phyloP scores from a whole-genome alignment of 129 eudicot species.

The Flaveria brownii region DNA sequence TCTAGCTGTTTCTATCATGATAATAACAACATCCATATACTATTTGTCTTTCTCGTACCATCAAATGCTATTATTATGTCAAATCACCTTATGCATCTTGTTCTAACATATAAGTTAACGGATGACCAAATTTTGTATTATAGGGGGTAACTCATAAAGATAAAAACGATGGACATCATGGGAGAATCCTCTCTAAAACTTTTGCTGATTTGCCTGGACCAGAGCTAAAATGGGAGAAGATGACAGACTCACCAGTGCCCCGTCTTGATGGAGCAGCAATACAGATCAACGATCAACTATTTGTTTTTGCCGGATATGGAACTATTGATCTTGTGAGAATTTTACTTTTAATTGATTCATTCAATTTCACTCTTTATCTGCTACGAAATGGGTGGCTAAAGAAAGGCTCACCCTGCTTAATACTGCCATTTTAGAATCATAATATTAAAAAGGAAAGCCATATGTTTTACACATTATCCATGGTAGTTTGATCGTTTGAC shows the following conservation, averaged over 20 bases:
- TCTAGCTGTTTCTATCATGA: too few relatives aligned
- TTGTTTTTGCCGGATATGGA: slow-evolving; percentile 96
- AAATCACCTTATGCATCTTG: background rate
- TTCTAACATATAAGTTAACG: background rate
- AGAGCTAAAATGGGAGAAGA: slow-evolving; percentile 78
- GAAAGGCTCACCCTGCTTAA: background rate
- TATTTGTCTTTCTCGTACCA: background rate
- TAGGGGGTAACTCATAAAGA: slow-evolving; percentile 34
- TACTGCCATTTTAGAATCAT: background rate
- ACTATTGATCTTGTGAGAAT: slow-evolving; percentile 73
- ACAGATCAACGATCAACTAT: slow-evolving; percentile 77
- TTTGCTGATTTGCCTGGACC: slow-evolving; percentile 95
- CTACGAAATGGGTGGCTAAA: background rate
- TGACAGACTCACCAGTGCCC: slow-evolving; percentile 80
- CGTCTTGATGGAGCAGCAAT: slow-evolving; percentile 97
- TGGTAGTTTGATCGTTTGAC: background rate
- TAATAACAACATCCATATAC: slow-evolving; percentile 10
- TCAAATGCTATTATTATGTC: slow-evolving; percentile 4
- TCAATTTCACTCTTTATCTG: background rate
- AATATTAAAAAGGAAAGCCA: background rate
- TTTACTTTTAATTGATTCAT: background rate
- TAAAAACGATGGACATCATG: slow-evolving; percentile 22
- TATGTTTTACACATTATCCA: background rate
- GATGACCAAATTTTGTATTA: background rate
- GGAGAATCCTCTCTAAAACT: slow-evolving; percentile 63